Conservation (phyloP, 2,329 filamentous ascomycete genomes). For the Cylindrodendrum hubeiense region DNA sequence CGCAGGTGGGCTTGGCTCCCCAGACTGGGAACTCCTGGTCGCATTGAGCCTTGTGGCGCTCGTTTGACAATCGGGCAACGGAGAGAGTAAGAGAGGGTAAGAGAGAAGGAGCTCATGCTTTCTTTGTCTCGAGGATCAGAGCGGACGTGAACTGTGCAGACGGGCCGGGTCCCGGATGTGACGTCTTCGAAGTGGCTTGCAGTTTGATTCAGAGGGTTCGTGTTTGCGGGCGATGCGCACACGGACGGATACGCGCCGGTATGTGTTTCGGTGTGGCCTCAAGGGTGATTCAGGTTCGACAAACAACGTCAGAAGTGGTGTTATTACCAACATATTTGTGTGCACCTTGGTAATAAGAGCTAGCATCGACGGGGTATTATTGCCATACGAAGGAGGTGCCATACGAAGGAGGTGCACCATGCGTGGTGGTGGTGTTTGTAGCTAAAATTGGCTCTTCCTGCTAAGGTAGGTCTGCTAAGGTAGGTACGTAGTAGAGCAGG, state of each 20-base stretch:
- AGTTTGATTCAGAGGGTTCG: slow-evolving; percentile 32
- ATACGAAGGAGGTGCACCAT: background rate
- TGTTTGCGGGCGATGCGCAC: slow-evolving; percentile 30
- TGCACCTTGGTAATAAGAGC: slow-evolving; percentile 10
- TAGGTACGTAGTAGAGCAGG: too few relatives aligned
- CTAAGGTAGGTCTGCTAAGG: too few relatives aligned
- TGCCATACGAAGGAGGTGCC: background rate
- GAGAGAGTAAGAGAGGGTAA: background rate
- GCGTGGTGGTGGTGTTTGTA: background rate
- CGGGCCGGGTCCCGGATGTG: slow-evolving; percentile 24
- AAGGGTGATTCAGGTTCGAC: slow-evolving; percentile 1
- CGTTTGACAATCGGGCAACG: background rate
- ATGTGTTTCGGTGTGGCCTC: slow-evolving; percentile 16
- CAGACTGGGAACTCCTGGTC: slow-evolving; percentile 2
- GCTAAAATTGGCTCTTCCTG: slow-evolving; percentile 5
- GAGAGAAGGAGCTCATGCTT: background rate
- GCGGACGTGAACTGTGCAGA: background rate
- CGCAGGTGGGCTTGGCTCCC: background rate
- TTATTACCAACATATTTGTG: slow-evolving; percentile 3
- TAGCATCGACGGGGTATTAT: slow-evolving; percentile 7
- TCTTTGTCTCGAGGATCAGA: background rate
- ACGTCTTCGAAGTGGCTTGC: slow-evolving; percentile 36
- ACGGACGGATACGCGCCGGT: slow-evolving; percentile 15
- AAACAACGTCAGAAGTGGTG: slow-evolving; percentile 8
- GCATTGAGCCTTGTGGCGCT: background rate